Evolutionary conservation across 169 alveolate species (phyloP), one percentile per base, ranked within the genome.

Genomic region (Cryptosporidium meleagridis): DNA sequence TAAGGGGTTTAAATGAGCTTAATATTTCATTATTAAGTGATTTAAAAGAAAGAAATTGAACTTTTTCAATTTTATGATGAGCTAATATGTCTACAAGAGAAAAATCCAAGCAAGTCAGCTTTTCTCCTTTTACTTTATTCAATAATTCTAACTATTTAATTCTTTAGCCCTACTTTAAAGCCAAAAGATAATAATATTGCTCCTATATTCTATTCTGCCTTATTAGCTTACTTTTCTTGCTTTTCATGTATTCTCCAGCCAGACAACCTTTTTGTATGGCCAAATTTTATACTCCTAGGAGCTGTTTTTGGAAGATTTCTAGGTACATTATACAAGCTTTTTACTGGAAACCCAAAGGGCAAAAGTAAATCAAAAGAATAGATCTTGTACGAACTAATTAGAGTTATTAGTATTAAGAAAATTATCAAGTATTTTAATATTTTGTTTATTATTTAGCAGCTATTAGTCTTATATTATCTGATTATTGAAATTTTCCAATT

Each of bases 1-100:
- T 75, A 58, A 61, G 89, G 89, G 89, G 89, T 80, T 80, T 80
- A 80, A 31, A 80, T 80, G 89, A 80, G 29, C 23, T n/a, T 26
- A 55, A 26, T 26, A n/a, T 55, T 26, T 26, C 0, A 9, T 2
- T 21, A 7, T 26, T 23, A 55, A n/a, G 67, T 55, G 67, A 55
- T 21, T 55, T 55, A 26, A 55, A 55, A 55, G 10, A n/a, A 23
- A 55, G 14, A n/a, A 23, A 16, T 10, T 23, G 35, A 55, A 26
- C 23, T 3, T 55, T 26, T 55, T 55, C 67, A 55, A n/a, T 55
- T 45, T 58, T 55, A 73, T 73, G 86, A 73, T 73, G 86, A 59
- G 86, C 44, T 31, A 65, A n/a, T 29, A 29, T 29, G 9, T 37
- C 3, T 55, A 26, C 67, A 21, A 7, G 3, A 9, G 37, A 55